A percentile compares a stretch with the other conserved stretches of the same genome.
phyloP scores from a whole-genome alignment of 1,139 yeast species.

The Sugiyamaella castrensis region DNA sequence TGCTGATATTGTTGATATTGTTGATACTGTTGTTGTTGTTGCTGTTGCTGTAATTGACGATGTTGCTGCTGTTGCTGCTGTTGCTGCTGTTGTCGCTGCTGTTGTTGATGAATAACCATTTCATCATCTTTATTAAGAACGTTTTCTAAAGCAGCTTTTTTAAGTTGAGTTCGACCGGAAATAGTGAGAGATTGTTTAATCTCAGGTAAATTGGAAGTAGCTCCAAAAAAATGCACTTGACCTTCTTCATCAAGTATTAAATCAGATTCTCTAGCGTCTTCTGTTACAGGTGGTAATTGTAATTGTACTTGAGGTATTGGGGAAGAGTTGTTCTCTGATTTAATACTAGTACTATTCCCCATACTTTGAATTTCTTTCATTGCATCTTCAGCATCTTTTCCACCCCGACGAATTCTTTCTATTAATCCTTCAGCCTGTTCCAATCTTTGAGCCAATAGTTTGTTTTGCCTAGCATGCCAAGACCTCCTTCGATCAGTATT shows the following conservation, averaged over 20 bases:
- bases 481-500: slow-evolving; percentile 22
- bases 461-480: slow-evolving; percentile 19
- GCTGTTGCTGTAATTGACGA: background rate
- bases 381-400: slow-evolving; percentile 18
- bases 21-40: background rate
- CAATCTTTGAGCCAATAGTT: slow-evolving; percentile 14
- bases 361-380: slow-evolving; percentile 17
- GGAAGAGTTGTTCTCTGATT: too few species aligned
- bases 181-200: slow-evolving; percentile 15
- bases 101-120: too few species aligned
- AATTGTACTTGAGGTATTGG: too few species aligned
- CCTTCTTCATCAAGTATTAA: slow-evolving; percentile 27
- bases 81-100: background rate
- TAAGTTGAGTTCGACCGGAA: slow-evolving; percentile 16
- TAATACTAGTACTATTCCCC: too few species aligned
- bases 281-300: too few species aligned
- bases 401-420: slow-evolving; percentile 18
- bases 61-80: background rate
- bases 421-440: slow-evolving; percentile 16
- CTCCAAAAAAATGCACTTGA: slow-evolving; percentile 28
- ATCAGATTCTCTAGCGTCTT: background rate
- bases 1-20: too few species aligned
- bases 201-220: slow-evolving; percentile 27
- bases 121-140: slow-evolving; percentile 8
- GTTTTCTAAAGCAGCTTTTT: slow-evolving; percentile 11